phyloP scores from a whole-genome alignment of 164 flowering plant genomes.

The Piper longum region DNA sequence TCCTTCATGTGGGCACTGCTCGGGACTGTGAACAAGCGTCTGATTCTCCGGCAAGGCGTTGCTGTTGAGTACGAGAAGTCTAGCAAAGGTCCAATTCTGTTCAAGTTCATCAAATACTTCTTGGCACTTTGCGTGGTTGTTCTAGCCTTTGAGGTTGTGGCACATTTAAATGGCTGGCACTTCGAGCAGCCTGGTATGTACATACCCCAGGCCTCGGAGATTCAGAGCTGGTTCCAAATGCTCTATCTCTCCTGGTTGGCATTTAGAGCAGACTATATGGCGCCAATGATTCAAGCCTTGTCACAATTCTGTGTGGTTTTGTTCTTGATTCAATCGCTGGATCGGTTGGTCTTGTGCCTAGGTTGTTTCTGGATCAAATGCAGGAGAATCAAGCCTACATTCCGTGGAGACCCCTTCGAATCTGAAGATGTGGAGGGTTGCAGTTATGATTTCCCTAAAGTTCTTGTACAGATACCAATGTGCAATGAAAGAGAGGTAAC shows the following conservation, averaged over 20 bases:
- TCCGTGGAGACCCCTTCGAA: slow-evolving; percentile 36
- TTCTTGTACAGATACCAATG: slow-evolving; percentile 90
- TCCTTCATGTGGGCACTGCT: slow-evolving; percentile 51
- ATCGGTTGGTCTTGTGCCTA: slow-evolving; percentile 49
- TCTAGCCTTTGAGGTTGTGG: slow-evolving; percentile 49
- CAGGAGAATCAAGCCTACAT: slow-evolving; percentile 52
- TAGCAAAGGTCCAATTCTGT: slow-evolving; percentile 32
- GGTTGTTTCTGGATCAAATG: slow-evolving; percentile 80
- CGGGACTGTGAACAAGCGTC: slow-evolving; percentile 44
- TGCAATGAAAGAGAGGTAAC: slow-evolving; percentile 86
- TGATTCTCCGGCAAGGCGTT: slow-evolving; percentile 43
- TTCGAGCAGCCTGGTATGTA: slow-evolving; percentile 36
- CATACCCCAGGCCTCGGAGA: slow-evolving; percentile 40
- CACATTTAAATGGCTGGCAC: slow-evolving; percentile 70
- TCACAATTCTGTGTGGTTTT: slow-evolving; percentile 57
- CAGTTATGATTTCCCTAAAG: slow-evolving; percentile 49
- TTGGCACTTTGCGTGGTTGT: slow-evolving; percentile 30
- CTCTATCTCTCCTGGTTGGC: slow-evolving; percentile 50
- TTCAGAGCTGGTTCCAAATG: slow-evolving; percentile 43
- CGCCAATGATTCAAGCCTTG: slow-evolving; percentile 48
- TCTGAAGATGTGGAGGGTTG: slow-evolving; percentile 37
- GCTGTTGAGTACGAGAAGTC: slow-evolving; percentile 36
- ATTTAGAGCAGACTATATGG: slow-evolving; percentile 61
- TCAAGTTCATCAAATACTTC: slow-evolving; percentile 38
- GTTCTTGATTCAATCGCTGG: slow-evolving; percentile 66